phyloP scores from a whole-genome alignment of 2,329 filamentous ascomycete species.

The Colletotrichum liaoningense region DNA sequence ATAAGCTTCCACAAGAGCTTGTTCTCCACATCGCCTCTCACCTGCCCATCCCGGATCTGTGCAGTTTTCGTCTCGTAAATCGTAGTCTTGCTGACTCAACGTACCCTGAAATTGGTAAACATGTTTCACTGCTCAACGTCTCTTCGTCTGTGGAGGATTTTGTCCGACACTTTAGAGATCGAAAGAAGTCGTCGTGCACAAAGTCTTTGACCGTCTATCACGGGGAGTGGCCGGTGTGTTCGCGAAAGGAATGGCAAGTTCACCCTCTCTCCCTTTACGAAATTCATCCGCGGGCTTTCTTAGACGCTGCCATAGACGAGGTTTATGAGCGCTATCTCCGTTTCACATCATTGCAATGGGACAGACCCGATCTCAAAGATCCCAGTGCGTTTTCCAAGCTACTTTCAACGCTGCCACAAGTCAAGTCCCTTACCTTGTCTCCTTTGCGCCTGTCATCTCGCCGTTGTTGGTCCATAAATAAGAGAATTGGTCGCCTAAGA shows the following conservation, averaged over 20 bases:
- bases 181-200: background rate
- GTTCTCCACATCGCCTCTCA: background rate
- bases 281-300: background rate
- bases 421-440: background rate
- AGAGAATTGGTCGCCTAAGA: background rate
- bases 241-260: background rate
- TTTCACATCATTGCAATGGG: background rate
- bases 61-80: background rate
- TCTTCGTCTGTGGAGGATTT: background rate
- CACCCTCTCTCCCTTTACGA: background rate
- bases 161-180: background rate
- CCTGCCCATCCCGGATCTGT: background rate
- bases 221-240: background rate
- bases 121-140: background rate
- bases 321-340: background rate
- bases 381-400: background rate
- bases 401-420: background rate
- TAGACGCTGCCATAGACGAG: background rate
- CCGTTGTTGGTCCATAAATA: background rate
- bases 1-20: background rate
- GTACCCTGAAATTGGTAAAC: background rate
- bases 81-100: background rate
- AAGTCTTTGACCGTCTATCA: conserved; percentile 1
- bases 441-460: background rate
- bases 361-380: background rate